phyloP scores from a whole-genome alignment of 306 rosid species.

The Trifolium dubium region DNA sequence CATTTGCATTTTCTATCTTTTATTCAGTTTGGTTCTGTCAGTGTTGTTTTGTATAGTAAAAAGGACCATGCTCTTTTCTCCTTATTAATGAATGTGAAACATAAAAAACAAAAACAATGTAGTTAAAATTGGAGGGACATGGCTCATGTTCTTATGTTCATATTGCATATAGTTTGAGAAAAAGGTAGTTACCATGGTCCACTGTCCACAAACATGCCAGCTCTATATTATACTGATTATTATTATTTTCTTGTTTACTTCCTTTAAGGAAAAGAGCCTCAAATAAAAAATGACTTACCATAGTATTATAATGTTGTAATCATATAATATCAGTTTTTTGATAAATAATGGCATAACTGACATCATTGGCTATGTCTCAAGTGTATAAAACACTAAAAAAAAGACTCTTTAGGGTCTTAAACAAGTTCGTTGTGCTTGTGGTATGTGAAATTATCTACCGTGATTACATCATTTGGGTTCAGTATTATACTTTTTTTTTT shows the following conservation, averaged over 20 bases:
- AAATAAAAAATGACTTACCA: not conserved
- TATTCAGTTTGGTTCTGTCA: not conserved
- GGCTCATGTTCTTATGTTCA: not conserved
- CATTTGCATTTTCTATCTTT: not conserved
- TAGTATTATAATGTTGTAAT: not conserved
- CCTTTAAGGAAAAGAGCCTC: not conserved
- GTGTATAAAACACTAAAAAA: too few species aligned
- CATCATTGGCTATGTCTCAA: too few species aligned
- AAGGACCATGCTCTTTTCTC: constrained; percentile 15
- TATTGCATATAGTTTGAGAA: not conserved
- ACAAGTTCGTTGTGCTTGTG: too few species aligned
- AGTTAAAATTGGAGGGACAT: not conserved
- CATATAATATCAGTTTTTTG: not conserved
- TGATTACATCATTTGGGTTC: too few species aligned
- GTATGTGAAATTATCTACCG: too few species aligned
- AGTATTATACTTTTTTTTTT: too few species aligned
- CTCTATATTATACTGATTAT: not conserved
- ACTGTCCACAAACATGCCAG: not conserved
- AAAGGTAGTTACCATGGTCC: not conserved
- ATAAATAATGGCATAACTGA: too few species aligned
- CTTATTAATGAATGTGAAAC: not conserved
- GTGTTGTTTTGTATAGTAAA: not conserved
- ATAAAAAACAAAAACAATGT: not conserved
- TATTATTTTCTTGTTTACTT: not conserved
- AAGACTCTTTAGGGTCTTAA: too few species aligned